Base-by-base conservation (phyloP, 2,329 filamentous ascomycete species). In the Cyphellophora europaea region DNA sequence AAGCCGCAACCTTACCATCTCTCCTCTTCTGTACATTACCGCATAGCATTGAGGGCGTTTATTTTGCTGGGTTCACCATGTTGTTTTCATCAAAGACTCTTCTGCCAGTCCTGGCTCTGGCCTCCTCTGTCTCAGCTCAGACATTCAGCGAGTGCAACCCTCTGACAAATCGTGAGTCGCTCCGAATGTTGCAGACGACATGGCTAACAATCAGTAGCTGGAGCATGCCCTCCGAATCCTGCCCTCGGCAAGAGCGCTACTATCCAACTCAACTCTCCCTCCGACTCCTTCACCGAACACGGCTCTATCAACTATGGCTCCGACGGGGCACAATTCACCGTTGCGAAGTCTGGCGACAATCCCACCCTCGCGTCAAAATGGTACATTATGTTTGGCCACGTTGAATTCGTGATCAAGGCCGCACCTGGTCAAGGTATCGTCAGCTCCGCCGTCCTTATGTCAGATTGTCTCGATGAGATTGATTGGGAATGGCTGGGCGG, bases 331-430 rank as follows among this genome's bases (percentile, higher is more conserved):
- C 74, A 74, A 11, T 93, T 98, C 57, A 87, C 84, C 16, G 79
- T 98, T 34, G 62, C 75, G 34, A 66, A 78, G 53, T 70, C 78
- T 33, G 88, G 89, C 38, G 85, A 98, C 54, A 75, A 86, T 3
- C 91, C 91, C 0, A 82, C 89, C 57, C 74, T 98, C 42, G 72
- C 73, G 45, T 93, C 87, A 42, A 76, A 91, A 52, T 96, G 93
- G 74, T 96, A 95, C 69, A 94, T 98, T 65, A 96, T 98, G 91
- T 98, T 95, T 57, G 91, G 91, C 48, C 82, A 80, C 44, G 83
- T 95, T 53, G 82, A 93, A 47, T 75, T 88, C 48, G 79, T 76
- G 19, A 72, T 95, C 66, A 88, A 89, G 62, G 78, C 85, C 16
- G 87, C 91, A 6, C 80, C 87, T 0, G 91, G 91, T 5, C 78